phyloP scores from a whole-genome alignment of 129 eudicot genomes.

The Arctium minus region DNA sequence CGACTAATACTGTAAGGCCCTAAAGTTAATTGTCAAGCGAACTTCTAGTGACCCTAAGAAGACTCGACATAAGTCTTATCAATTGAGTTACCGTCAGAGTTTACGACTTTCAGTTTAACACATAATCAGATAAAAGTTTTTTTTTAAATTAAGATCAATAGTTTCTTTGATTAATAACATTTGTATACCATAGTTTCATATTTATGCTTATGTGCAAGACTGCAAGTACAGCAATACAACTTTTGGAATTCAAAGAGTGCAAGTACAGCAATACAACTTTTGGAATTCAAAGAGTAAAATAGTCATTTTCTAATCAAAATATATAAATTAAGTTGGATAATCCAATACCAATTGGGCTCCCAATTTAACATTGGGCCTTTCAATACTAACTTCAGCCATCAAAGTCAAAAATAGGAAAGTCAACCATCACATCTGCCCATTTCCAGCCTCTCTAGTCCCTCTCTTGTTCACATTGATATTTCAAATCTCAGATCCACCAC shows the following conservation, averaged over 20 bases:
- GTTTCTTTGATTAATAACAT: neutral
- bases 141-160: neutral
- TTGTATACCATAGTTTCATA: neutral
- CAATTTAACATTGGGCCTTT: constrained; percentile 7
- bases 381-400: neutral
- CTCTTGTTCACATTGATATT: constrained; percentile 23
- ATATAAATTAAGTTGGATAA: neutral
- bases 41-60: no score
- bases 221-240: no score
- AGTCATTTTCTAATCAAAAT: no score
- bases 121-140: neutral
- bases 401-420: constrained; percentile 6
- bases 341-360: constrained; percentile 14
- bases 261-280: no score
- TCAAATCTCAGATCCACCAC: constrained; percentile 18
- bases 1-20: no score
- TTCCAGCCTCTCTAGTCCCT: neutral
- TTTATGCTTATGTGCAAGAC: neutral
- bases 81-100: neutral
- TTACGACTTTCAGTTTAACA: neutral
- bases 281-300: no score
- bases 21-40: no score
- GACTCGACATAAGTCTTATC: no score
- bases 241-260: no score
- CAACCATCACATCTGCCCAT: constrained; percentile 9